These are phyloP conservation scores for Umbellularia californica DNA, from an alignment of 164 flowering plant species.

Conservation along the genomic window DNA sequence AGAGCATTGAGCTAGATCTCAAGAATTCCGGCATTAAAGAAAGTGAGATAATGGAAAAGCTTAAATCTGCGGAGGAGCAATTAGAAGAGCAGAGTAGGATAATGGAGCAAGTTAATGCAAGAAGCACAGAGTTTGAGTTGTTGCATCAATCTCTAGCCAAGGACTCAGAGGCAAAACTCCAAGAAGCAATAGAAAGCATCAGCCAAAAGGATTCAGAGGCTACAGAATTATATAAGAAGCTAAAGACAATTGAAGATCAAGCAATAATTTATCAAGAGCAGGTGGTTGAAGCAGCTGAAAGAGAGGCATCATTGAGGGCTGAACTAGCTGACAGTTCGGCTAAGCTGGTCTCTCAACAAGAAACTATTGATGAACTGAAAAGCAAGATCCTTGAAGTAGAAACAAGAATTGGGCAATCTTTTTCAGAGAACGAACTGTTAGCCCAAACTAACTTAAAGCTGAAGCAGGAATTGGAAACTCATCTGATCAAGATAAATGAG, in stretches of 20 bases:
- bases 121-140: constrained; percentile 48
- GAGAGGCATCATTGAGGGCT: constrained; percentile 36
- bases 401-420: constrained; percentile 44
- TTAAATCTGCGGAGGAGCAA: constrained; percentile 57
- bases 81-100: constrained; percentile 40
- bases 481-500: constrained; percentile 44
- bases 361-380: constrained; percentile 46
- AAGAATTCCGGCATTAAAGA: constrained; percentile 50
- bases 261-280: constrained; percentile 38
- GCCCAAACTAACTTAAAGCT: constrained; percentile 66
- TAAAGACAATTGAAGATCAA: constrained; percentile 48
- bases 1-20: constrained; percentile 49
- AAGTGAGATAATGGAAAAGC: constrained; percentile 53
- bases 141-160: constrained; percentile 38
- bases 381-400: constrained; percentile 49
- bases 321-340: constrained; percentile 45
- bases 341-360: constrained; percentile 43
- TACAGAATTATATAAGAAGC: constrained; percentile 40
- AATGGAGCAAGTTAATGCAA: constrained; percentile 46
- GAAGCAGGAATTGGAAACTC: constrained; percentile 21
- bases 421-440: constrained; percentile 62
- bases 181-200: constrained; percentile 41
- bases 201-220: constrained; percentile 51
- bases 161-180: constrained; percentile 61
- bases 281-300: constrained; percentile 37